phyloP scores from a whole-genome alignment of 164 flowering plant species.

The Piper betle region DNA sequence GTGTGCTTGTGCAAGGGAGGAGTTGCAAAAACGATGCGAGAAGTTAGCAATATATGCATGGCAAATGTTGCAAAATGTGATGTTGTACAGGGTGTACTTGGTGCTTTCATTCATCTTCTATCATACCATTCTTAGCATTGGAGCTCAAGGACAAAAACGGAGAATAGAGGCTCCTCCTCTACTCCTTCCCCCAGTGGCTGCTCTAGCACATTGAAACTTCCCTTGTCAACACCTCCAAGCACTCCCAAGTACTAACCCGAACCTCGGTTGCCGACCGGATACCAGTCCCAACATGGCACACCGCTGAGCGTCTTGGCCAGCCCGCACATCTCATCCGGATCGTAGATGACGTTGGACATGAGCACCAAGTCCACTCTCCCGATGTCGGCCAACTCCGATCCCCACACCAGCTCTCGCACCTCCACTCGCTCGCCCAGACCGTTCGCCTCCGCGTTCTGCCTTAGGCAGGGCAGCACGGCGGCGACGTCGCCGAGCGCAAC shows the following conservation, averaged over 20 bases:
- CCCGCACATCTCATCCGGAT: conserved; percentile 17
- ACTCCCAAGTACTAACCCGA: conserved; percentile 16
- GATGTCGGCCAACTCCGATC: conserved; percentile 5
- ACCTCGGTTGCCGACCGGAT: conserved; percentile 29
- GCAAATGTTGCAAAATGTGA: no score
- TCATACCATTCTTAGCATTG: no score
- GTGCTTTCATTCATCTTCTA: no score
- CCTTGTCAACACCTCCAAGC: conserved; percentile 19
- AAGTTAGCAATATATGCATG: no score
- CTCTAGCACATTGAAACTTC: conserved; percentile 24
- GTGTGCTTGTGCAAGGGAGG: no score
- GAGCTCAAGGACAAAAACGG: background rate
- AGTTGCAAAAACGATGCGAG: no score
- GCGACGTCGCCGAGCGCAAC: conserved; percentile 30
- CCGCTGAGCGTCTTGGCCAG: conserved; percentile 22
- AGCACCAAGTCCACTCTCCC: conserved; percentile 28
- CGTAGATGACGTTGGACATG: conserved; percentile 35
- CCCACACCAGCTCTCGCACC: conserved; percentile 8
- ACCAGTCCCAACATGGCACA: conserved; percentile 14
- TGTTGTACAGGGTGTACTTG: no score
- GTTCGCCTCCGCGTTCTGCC: conserved; percentile 25
- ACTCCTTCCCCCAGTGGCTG: background rate
- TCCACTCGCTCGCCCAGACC: conserved; percentile 19
- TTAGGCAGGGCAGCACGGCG: conserved; percentile 16
- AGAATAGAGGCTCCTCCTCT: background rate